Base-by-base conservation (phyloP, 164 flowering plant species). In the Taxillus chinensis region DNA sequence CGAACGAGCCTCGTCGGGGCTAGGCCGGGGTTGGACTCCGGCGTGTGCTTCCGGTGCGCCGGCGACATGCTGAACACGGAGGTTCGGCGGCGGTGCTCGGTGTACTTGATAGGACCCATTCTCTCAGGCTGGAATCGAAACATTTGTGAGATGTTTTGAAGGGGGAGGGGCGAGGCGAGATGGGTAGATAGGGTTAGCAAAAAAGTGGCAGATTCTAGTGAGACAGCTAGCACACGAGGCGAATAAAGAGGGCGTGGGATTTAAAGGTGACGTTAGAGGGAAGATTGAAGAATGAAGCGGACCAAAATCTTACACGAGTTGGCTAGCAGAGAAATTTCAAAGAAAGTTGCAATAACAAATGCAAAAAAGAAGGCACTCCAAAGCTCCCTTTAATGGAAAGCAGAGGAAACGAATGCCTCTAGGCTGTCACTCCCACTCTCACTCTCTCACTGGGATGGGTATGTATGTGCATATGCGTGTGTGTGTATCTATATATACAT, bases 71-170 rank as follows among this genome's bases (percentile, higher is more conserved):
- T 9, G 46, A 9, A 43, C 46, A 75, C 56, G 55, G 59, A 72
- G 11, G 74, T 74, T 13, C 65, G 66, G 10, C 61, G 68, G 11
- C 68, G 62, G 75, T 86, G 86, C 61, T 83, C 83, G 0, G 79
- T 70, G 71, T 64, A 77, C 46, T 83, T 86, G 62, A 80, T 50
- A 2, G 40, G 3, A 14, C 45, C 54, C 63, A 64, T 63, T 57
- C 60, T 55, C 61, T 39, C 64, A 52, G 38, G 37, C 54, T 62
- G 9, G 68, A 77, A 74, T 70, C 64, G 73, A 48, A 59, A 59
- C 60, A 3, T 40, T 64, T 60, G 0, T 39, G 14, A 45, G 63
- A 10, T 13, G 49, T 14, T 43, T 2, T 5, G 10, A 43, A 43
- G 7, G 38, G 38, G 38, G 39, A 16, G 45, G 39, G 55, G 7